Conservation (phyloP, 768 basidiomycete species). For the Termitomyces sp. region DNA sequence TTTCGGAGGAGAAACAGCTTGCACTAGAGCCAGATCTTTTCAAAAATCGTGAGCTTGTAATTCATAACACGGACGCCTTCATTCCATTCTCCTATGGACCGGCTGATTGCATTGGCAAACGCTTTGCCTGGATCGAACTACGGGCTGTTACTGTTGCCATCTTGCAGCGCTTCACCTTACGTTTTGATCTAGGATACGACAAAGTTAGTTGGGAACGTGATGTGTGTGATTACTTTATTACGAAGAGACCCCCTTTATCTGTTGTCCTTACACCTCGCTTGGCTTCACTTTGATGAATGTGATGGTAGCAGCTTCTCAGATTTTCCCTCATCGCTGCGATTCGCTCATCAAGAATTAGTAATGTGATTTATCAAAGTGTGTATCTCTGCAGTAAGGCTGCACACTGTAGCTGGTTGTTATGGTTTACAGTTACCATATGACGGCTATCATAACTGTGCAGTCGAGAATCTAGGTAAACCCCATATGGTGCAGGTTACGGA, state of each 20-base stretch:
- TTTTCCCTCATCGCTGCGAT: background rate
- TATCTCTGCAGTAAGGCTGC: no score
- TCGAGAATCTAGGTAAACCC: no score
- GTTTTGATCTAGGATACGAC: constrained; percentile 25
- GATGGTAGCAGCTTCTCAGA: background rate
- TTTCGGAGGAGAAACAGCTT: constrained; percentile 19
- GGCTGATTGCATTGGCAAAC: constrained; percentile 48
- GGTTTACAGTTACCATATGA: no score
- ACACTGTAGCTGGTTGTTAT: no score
- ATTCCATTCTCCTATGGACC: constrained; percentile 43
- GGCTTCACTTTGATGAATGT: background rate
- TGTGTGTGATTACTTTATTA: constrained; percentile 28
- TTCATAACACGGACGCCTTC: constrained; percentile 27
- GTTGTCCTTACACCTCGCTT: background rate
- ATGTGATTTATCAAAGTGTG: no score
- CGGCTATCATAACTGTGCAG: no score
- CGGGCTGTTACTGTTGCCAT: constrained; percentile 26
- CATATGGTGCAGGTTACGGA: no score
- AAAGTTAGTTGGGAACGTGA: constrained; percentile 24
- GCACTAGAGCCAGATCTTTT: constrained; percentile 17
- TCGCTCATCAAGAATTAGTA: no score
- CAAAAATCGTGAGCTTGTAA: constrained; percentile 8
- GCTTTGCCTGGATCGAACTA: constrained; percentile 33
- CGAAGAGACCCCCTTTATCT: background rate
- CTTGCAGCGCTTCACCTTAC: constrained; percentile 28